phyloP scores from a whole-genome alignment of 768 basidiomycete genomes.

The Mycena floridula region DNA sequence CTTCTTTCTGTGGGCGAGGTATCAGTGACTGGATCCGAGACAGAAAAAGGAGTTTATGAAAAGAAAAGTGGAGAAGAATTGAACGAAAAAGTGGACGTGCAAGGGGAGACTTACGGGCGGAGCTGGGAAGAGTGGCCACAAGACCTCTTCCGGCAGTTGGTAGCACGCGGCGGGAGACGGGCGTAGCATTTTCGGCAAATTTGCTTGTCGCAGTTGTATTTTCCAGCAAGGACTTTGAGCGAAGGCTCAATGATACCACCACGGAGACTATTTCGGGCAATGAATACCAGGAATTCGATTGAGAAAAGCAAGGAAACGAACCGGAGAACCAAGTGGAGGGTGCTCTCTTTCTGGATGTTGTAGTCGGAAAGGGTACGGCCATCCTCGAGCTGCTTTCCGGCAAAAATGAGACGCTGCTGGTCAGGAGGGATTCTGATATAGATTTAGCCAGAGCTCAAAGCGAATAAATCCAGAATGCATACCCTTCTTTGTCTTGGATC shows the following conservation, averaged over 20 bases:
- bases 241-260: conserved; percentile 99
- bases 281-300: too few relatives aligned
- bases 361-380: conserved; percentile 95
- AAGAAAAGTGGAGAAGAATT: too few relatives aligned
- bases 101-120: conserved; percentile 76
- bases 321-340: conserved; percentile 96
- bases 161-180: conserved; percentile 97
- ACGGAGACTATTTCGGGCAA: conserved; percentile 58
- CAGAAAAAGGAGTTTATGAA: too few relatives aligned
- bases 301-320: conserved; percentile 29
- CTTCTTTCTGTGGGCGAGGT: too few relatives aligned
- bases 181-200: conserved; percentile 99
- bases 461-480: conserved; percentile 9
- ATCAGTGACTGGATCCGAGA: too few relatives aligned
- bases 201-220: conserved; percentile 99
- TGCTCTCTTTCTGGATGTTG: conserved; percentile 98
- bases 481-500: conserved; percentile 58
- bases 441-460: background rate
- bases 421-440: conserved; percentile 77
- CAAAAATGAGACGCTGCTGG: conserved; percentile 93
- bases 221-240: conserved; percentile 91
- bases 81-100: too few relatives aligned
- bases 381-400: conserved; percentile 98
- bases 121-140: conserved; percentile 91
- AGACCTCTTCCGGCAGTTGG: conserved; percentile 96